Evolutionary conservation across 441 rosid genomes (phyloP).

Genomic region (Bocquillonia castaneifolia): DNA sequence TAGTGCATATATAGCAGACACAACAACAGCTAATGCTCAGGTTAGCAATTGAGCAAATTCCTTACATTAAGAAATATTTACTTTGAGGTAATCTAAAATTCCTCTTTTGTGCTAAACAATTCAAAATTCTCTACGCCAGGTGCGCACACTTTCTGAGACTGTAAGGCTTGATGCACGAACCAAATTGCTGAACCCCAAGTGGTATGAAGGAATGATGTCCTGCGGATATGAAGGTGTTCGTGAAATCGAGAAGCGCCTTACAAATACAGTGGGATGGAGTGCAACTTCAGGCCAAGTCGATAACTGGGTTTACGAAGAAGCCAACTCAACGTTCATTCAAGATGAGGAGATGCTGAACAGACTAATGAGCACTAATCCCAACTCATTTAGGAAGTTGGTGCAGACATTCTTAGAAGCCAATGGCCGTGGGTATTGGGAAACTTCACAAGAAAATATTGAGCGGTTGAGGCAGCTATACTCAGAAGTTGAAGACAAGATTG

Average conservation of each 20-base stretch:
- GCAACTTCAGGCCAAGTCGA: constrained; percentile 99
- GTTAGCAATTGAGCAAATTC: constrained; percentile 30
- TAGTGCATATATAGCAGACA: constrained; percentile 85
- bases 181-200: constrained; percentile 89
- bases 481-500: constrained; percentile 93
- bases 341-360: constrained; percentile 91
- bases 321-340: constrained; percentile 86
- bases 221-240: constrained; percentile 95
- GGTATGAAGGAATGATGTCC: constrained; percentile 99
- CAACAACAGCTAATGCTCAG: constrained; percentile 96
- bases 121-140: constrained; percentile 36
- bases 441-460: constrained; percentile 73
- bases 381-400: constrained; percentile 83
- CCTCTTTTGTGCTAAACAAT: constrained; percentile 12
- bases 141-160: constrained; percentile 83
- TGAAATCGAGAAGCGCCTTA: constrained; percentile 91
- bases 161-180: constrained; percentile 91
- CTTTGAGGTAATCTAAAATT: not conserved
- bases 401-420: constrained; percentile 98
- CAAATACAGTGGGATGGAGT: constrained; percentile 98
- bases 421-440: constrained; percentile 98
- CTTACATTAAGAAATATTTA: not conserved
- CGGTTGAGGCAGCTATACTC: constrained; percentile 85
- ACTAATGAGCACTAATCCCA: constrained; percentile 83
- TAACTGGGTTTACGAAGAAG: constrained; percentile 97